These are phyloP conservation scores for Yarrowia deformans DNA, from an alignment of 805 yeast species.

Conservation along the genomic window DNA sequence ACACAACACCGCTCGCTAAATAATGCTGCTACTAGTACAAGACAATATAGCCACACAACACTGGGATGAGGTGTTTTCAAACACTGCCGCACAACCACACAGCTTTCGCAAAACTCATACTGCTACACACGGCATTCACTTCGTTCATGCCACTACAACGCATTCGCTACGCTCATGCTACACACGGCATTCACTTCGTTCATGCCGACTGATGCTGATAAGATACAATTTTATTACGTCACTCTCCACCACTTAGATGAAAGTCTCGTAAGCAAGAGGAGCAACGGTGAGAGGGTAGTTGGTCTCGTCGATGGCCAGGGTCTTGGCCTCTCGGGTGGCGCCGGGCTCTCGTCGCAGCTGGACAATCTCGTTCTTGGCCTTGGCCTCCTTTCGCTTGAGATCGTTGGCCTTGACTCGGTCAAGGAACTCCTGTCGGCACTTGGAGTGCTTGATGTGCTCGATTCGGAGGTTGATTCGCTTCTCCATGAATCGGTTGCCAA, in stretches of 20 bases:
- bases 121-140: neutral
- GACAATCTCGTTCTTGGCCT: slow-evolving; percentile 89
- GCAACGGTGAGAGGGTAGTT: slow-evolving; percentile 96
- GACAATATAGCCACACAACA: too few relatives aligned
- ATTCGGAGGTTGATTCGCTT: slow-evolving; percentile 98
- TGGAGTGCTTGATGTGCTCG: slow-evolving; percentile 99
- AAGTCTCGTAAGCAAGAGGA: slow-evolving; percentile 99
- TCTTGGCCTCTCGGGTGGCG: slow-evolving; percentile 93
- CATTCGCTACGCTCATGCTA: neutral
- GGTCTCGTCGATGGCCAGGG: slow-evolving; percentile 74
- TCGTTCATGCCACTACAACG: neutral
- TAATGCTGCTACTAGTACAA: too few relatives aligned
- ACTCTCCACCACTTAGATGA: slow-evolving; percentile 69
- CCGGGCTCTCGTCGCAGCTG: slow-evolving; percentile 98
- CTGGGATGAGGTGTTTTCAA: too few relatives aligned
- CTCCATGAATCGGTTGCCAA: slow-evolving; percentile 98
- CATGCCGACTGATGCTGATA: slow-evolving; percentile 8
- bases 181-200: neutral
- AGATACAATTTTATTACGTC: slow-evolving; percentile 34
- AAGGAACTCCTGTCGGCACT: slow-evolving; percentile 99
- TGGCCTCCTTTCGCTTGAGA: slow-evolving; percentile 91
- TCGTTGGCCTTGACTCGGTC: slow-evolving; percentile 98
- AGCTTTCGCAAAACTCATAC: neutral
- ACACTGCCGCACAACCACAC: too few relatives aligned
- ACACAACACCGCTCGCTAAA: too few relatives aligned